Evolutionary conservation across 169 alveolate species (phyloP).

Genomic region (Cryptosporidium sp.): DNA sequence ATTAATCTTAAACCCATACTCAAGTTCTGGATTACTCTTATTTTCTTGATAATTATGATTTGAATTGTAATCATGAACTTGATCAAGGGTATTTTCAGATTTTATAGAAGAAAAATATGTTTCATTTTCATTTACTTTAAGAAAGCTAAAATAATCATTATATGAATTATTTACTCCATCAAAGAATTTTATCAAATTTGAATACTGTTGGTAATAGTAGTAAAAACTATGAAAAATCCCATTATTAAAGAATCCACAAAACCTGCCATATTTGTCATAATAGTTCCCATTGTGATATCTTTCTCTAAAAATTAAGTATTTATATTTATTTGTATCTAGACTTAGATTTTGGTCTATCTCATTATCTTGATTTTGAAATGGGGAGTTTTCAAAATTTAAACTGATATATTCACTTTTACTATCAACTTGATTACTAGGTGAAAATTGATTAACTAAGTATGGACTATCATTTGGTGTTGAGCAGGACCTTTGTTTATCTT

Average conservation of each 20-base stretch:
- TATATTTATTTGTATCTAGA: background rate
- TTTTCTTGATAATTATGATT: too few relatives aligned
- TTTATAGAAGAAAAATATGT: background rate
- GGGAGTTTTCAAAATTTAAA: background rate
- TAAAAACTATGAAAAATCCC: constrained; percentile 8
- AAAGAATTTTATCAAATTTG: background rate
- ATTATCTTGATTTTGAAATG: background rate
- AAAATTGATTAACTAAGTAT: too few relatives aligned
- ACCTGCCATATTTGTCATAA: constrained; percentile 29
- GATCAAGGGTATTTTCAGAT: background rate
- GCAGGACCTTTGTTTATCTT: too few relatives aligned
- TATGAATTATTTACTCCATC: too few relatives aligned
- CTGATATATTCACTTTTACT: too few relatives aligned
- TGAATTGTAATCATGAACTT: too few relatives aligned
- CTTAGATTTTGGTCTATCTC: background rate
- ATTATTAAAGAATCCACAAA: constrained; percentile 33
- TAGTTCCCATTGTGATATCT: constrained; percentile 37
- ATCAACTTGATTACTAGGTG: too few relatives aligned
- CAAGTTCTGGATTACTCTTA: too few relatives aligned
- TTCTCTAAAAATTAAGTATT: constrained; percentile 13
- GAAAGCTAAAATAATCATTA: too few relatives aligned
- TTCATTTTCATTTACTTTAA: too few relatives aligned
- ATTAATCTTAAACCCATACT: too few relatives aligned
- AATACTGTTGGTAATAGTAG: background rate
- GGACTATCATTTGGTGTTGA: too few relatives aligned